phyloP scores from a whole-genome alignment of 768 basidiomycete genomes.

The Mycena metata region DNA sequence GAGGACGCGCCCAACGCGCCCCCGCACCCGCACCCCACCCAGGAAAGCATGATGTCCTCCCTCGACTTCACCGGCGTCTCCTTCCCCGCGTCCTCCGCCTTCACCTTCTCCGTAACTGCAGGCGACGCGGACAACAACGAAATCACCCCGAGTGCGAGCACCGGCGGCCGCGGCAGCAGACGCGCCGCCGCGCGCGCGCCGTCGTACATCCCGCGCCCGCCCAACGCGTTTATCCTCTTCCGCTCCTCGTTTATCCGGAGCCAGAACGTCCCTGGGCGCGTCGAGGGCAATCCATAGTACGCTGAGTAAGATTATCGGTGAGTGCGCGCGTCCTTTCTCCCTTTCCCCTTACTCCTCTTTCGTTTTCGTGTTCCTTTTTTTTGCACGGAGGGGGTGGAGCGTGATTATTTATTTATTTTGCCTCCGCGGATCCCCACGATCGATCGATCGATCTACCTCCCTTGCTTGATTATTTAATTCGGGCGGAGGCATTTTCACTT shows the following conservation, averaged over 20 bases:
- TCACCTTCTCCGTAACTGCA: slow-evolving; percentile 24
- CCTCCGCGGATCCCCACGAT: background rate
- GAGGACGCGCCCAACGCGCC: background rate
- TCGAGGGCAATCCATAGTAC: slow-evolving; percentile 86
- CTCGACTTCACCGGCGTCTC: slow-evolving; percentile 30
- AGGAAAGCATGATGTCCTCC: slow-evolving; percentile 38
- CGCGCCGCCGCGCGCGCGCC: background rate
- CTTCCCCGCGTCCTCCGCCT: slow-evolving; percentile 24
- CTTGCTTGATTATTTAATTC: too few species aligned
- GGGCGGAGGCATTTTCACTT: too few species aligned
- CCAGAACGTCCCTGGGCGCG: slow-evolving; percentile 80
- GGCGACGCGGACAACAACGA: too few species aligned
- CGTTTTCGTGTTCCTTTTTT: too few species aligned
- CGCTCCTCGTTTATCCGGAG: slow-evolving; percentile 82
- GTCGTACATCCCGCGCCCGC: slow-evolving; percentile 83
- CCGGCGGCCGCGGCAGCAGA: background rate
- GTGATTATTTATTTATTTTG: too few species aligned
- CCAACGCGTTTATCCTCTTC: slow-evolving; percentile 90
- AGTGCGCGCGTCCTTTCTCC: slow-evolving; percentile 33
- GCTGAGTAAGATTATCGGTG: slow-evolving; percentile 86
- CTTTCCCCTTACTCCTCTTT: background rate
- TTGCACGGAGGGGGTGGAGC: too few species aligned
- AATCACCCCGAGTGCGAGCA: too few species aligned
- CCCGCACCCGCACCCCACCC: slow-evolving; percentile 7
- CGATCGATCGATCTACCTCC: too few species aligned